Percentiles rank a stretch among this genome's conserved stretches.
Evolutionary conservation across 192 early-diverging fungal species (phyloP).

Genomic region (Linnemannia exigua): DNA sequence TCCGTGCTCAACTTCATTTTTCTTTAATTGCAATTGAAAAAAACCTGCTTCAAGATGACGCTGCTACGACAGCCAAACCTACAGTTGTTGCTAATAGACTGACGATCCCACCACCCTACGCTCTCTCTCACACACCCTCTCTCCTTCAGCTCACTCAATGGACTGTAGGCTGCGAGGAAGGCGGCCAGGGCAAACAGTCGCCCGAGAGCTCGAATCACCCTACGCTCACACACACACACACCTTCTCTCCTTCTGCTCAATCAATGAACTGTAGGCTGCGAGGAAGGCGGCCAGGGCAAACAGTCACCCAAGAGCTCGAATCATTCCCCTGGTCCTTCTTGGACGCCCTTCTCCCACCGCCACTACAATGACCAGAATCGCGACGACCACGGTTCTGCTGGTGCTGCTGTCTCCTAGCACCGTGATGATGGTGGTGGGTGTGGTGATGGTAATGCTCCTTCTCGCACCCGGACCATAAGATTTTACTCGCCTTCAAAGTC

Average conservation of each 20-base stretch:
- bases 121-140: not conserved
- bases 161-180: slow-evolving; percentile 53
- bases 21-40: slow-evolving; percentile 5
- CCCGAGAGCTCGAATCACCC: slow-evolving; percentile 29
- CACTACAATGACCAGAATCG: slow-evolving; percentile 1
- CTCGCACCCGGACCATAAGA: slow-evolving; percentile 30
- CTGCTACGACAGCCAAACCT: not conserved
- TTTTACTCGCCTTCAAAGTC: slow-evolving; percentile 29
- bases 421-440: not conserved
- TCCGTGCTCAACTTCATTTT: not conserved
- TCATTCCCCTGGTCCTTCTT: not conserved
- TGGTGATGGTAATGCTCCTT: slow-evolving; percentile 14
- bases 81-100: not conserved
- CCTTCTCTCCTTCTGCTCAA: not conserved
- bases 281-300: slow-evolving; percentile 44
- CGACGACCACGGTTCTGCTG: slow-evolving; percentile 4
- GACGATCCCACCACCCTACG: not conserved
- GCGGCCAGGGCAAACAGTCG: slow-evolving; percentile 35
- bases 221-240: not conserved
- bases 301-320: slow-evolving; percentile 37
- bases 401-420: not conserved
- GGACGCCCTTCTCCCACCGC: not conserved
- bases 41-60: not conserved
- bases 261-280: slow-evolving; percentile 53
- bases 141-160: slow-evolving; percentile 15